phyloP scores from a whole-genome alignment of 169 alveolate genomes.

The Plasmodium ovale region DNA sequence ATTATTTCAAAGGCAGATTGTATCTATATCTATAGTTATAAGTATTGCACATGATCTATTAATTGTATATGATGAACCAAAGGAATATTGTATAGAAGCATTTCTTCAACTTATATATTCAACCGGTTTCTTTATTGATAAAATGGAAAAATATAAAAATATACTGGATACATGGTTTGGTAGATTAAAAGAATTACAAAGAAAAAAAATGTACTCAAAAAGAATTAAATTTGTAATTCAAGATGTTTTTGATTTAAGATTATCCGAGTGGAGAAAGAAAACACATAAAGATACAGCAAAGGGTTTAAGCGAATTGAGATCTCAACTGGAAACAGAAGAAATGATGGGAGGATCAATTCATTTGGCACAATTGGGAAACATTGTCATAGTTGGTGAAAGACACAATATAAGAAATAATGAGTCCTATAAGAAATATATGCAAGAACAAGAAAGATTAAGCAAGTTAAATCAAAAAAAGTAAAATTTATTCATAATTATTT shows the following conservation, averaged over 20 bases:
- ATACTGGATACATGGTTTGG: constrained; percentile 94
- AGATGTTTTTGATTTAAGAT: constrained; percentile 92
- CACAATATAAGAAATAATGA: constrained; percentile 88
- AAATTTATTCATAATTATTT: constrained; percentile 4
- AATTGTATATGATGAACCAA: constrained; percentile 89
- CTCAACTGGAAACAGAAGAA: constrained; percentile 92
- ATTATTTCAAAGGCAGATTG: constrained; percentile 89
- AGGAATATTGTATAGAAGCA: constrained; percentile 92
- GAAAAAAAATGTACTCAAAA: constrained; percentile 86
- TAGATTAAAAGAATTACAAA: constrained; percentile 89
- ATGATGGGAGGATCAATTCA: constrained; percentile 92
- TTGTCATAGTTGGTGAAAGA: constrained; percentile 92
- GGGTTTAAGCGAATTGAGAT: constrained; percentile 90
- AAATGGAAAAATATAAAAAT: constrained; percentile 86
- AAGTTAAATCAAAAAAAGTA: constrained; percentile 64
- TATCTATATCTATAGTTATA: constrained; percentile 90
- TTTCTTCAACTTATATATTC: constrained; percentile 90
- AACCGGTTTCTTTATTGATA: constrained; percentile 92
- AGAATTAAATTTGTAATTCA: constrained; percentile 91
- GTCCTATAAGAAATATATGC: constrained; percentile 86
- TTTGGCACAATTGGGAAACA: constrained; percentile 93
- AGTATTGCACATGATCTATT: constrained; percentile 92
- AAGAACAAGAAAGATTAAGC: constrained; percentile 83
- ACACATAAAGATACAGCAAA: constrained; percentile 93
- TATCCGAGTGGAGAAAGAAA: constrained; percentile 92